Evolutionary conservation across 148 eudicot genomes (phyloP).

Genomic region (Dianthus caryophyllus): DNA sequence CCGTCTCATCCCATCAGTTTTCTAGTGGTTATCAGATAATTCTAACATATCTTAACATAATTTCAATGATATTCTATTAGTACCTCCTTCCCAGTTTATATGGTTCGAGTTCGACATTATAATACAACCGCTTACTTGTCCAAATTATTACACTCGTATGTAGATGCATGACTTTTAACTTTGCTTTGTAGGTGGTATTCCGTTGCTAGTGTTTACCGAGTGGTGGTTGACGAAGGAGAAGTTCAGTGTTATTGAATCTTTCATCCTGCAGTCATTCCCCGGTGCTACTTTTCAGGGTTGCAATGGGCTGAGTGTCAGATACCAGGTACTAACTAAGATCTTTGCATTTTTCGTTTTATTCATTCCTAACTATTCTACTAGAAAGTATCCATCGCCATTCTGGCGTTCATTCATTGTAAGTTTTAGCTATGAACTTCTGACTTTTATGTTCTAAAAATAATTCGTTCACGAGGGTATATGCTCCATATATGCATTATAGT

Average conservation of each 20-base stretch:
- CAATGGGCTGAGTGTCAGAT: constrained; percentile 76
- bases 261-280: constrained; percentile 71
- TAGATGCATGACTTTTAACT: constrained; percentile 6
- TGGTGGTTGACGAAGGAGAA: constrained; percentile 93
- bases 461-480: background rate
- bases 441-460: background rate
- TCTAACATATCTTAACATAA: background rate
- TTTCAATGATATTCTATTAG: background rate
- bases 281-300: constrained; percentile 73
- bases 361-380: background rate
- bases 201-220: constrained; percentile 69
- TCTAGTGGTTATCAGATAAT: background rate
- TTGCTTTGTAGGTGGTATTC: constrained; percentile 63
- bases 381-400: background rate
- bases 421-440: background rate
- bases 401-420: background rate
- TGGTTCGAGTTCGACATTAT: too few species aligned
- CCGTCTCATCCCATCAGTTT: background rate
- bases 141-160: background rate
- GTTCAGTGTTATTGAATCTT: constrained; percentile 56
- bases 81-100: too few species aligned
- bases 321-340: constrained; percentile 49
- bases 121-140: too few species aligned
- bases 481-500: background rate
- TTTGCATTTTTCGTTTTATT: constrained; percentile 6